Evolutionary conservation across 192 early-diverging fungal species (phyloP).

Genomic region (Geosiphon pyriformis): DNA sequence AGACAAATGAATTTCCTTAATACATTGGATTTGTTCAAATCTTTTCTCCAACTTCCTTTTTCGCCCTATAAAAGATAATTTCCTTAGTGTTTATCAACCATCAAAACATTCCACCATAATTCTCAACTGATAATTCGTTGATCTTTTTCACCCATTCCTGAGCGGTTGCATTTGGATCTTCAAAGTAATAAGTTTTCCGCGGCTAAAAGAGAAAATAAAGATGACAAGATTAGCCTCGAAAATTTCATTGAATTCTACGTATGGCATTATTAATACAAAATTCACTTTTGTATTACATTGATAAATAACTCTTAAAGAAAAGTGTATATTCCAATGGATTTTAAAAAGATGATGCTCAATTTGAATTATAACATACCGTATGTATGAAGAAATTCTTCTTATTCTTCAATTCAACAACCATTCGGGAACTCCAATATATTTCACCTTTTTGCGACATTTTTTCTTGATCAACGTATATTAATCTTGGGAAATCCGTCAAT

Average conservation of each 20-base stretch:
- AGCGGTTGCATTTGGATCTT: slow-evolving; percentile 41
- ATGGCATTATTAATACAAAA: no score
- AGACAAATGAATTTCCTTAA: no score
- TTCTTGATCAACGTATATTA: slow-evolving; percentile 60
- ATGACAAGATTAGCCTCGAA: background rate
- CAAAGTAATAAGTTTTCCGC: slow-evolving; percentile 53
- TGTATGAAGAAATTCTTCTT: slow-evolving; percentile 58
- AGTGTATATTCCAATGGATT: no score
- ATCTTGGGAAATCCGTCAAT: slow-evolving; percentile 63
- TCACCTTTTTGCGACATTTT: slow-evolving; percentile 50
- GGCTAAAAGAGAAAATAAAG: slow-evolving; percentile 24
- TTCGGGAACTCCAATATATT: slow-evolving; percentile 53
- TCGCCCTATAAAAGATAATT: no score
- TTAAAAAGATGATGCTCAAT: slow-evolving; percentile 1
- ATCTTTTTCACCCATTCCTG: slow-evolving; percentile 47
- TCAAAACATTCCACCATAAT: slow-evolving; percentile 44
- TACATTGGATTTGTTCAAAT: no score
- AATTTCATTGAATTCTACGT: no score
- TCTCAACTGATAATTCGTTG: slow-evolving; percentile 39
- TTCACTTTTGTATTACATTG: no score
- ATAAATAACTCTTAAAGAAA: no score
- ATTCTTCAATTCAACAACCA: slow-evolving; percentile 55
- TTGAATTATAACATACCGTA: slow-evolving; percentile 38
- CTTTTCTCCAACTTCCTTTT: no score
- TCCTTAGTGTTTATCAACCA: no score